These are phyloP conservation scores for Nephromyces sp. DNA, from an alignment of 169 alveolate genomes.

Conservation along the genomic window DNA sequence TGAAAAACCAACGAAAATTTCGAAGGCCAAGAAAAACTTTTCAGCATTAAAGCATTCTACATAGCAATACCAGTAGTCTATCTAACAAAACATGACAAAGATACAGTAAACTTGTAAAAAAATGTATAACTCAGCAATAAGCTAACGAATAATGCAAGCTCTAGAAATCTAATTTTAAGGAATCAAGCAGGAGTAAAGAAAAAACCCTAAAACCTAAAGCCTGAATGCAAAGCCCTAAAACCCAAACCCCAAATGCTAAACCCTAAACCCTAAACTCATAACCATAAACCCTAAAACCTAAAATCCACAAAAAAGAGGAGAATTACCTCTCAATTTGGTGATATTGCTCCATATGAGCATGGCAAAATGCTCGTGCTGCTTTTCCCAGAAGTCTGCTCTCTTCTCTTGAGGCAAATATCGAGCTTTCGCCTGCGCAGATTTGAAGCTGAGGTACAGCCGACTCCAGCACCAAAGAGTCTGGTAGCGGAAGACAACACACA, in stretches of 20 bases:
- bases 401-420: conserved; percentile 51
- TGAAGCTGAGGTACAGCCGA: conserved; percentile 59
- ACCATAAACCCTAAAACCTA: too few relatives aligned
- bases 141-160: too few relatives aligned
- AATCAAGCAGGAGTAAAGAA: too few relatives aligned
- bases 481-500: not conserved
- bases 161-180: too few relatives aligned
- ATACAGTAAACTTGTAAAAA: not conserved
- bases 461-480: conserved; percentile 73
- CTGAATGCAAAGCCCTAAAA: too few relatives aligned
- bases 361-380: conserved; percentile 74
- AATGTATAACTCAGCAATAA: too few relatives aligned
- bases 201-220: too few relatives aligned
- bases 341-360: conserved; percentile 66
- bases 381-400: conserved; percentile 70
- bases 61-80: not conserved
- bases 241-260: too few relatives aligned
- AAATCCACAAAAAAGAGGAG: too few relatives aligned
- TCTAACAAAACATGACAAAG: not conserved
- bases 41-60: not conserved
- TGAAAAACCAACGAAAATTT: too few relatives aligned
- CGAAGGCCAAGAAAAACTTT: too few relatives aligned
- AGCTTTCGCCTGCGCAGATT: conserved; percentile 60
- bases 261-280: too few relatives aligned
- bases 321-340: conserved; percentile 63